phyloP scores from a whole-genome alignment of 176 grass and related monocot species.

The Triticum urartu region DNA sequence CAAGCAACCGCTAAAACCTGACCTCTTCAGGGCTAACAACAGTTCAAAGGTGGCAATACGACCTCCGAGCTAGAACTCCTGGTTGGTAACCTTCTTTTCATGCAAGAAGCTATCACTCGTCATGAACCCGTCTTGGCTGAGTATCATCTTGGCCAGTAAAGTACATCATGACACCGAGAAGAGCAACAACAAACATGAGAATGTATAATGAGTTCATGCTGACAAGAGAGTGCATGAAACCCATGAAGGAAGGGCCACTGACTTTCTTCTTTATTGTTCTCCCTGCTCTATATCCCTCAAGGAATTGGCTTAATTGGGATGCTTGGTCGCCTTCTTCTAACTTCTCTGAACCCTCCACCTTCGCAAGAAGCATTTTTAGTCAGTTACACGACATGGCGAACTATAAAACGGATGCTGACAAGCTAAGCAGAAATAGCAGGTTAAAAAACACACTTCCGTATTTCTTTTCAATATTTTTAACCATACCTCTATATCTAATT shows the following conservation, averaged over 20 bases:
- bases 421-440: constrained; percentile 6
- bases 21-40: constrained; percentile 22
- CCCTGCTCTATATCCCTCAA: constrained; percentile 90
- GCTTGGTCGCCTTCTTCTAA: constrained; percentile 77
- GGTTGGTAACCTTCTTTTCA: not conserved
- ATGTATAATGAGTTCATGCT: constrained; percentile 76
- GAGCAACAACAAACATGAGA: constrained; percentile 64
- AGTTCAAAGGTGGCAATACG: constrained; percentile 1
- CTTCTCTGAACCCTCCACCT: constrained; percentile 82
- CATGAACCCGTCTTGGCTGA: constrained; percentile 45
- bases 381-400: constrained; percentile 14
- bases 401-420: not conserved
- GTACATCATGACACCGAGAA: constrained; percentile 63
- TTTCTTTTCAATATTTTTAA: not conserved
- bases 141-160: constrained; percentile 67
- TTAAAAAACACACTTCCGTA: not conserved
- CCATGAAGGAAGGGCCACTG: constrained; percentile 77
- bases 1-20: constrained; percentile 21
- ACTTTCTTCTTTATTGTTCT: constrained; percentile 85
- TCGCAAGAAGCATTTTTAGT: constrained; percentile 37
- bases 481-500: not conserved
- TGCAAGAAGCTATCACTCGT: constrained; percentile 31
- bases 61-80: not conserved
- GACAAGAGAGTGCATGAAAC: constrained; percentile 73
- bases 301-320: constrained; percentile 82